These are phyloP conservation scores for Annona squamosa DNA, from an alignment of 164 flowering plant species.

Conservation along the genomic window DNA sequence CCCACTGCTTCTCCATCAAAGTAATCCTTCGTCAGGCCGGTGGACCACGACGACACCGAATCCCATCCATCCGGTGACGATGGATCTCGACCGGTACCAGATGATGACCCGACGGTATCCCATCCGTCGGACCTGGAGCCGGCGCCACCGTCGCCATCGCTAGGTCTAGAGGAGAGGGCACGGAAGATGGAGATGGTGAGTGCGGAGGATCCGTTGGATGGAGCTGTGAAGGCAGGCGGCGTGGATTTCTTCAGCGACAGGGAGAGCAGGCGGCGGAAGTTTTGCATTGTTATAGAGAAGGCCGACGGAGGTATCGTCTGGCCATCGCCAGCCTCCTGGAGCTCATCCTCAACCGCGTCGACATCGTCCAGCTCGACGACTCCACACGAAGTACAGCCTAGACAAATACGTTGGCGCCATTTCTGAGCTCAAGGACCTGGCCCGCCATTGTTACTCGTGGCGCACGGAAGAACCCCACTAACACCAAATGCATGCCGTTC, in stretches of 20 bases:
- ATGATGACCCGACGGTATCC: conserved; percentile 6
- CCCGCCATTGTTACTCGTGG: no score
- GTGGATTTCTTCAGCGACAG: conserved; percentile 11
- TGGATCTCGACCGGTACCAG: conserved; percentile 13
- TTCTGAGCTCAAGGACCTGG: no score
- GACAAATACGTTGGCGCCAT: no score
- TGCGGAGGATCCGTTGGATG: conserved; percentile 3
- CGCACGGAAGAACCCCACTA: background rate
- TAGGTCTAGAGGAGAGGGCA: conserved; percentile 26
- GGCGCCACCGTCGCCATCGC: conserved; percentile 15
- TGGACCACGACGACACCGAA: conserved; percentile 60
- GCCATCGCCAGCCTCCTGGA: conserved; percentile 82
- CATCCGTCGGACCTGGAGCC: conserved; percentile 17
- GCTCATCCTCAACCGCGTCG: conserved; percentile 62
- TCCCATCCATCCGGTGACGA: conserved; percentile 45
- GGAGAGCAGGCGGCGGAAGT: conserved; percentile 12
- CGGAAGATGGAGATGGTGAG: conserved; percentile 6
- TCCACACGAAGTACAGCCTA: no score
- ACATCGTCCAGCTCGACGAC: conserved; percentile 79
- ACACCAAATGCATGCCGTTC: no score
- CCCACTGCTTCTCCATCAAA: conserved; percentile 68
- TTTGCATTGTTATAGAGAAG: conserved; percentile 13
- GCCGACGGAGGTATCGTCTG: conserved; percentile 65
- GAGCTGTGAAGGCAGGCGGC: background rate
- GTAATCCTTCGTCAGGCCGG: conserved; percentile 72